Base-by-base conservation (phyloP, 352 stramenopile genomes). In the Globisporangium yorkense region DNA sequence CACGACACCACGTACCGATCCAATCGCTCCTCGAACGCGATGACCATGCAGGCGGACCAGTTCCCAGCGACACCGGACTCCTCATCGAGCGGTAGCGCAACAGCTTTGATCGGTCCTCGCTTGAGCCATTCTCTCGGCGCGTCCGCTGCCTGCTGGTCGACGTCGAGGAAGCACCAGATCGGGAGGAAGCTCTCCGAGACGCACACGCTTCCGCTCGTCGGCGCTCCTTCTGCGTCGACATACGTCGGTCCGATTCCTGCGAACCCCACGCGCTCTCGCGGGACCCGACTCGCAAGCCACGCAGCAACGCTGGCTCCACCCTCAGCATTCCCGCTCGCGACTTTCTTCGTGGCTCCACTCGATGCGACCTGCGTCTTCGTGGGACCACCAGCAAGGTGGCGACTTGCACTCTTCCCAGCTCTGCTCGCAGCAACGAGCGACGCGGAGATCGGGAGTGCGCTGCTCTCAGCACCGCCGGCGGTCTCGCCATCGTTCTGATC, bases 31-130 rank as follows among this genome's bases (percentile, higher is more conserved):
- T 93, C 81, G 65, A 78, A 89, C 0, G 80, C 70, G 6, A 81
- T 93, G 41, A 91, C 80, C 57, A 89, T 84, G 46, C 83, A 93
- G 1, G 65, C 66, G 0, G 85, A 91, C 83, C 85, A 95, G 41
- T 80, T 87, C 2, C 83, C 81, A 48, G 71, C 51, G 0, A 71
- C 48, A 12, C 85, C 80, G 8, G 72, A 82, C 2, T 43, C 40
- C 40, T 88, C 78, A 39, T 91, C 72, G 7, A 94, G 51, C 10
- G 79, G 72, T 15, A 94, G 50, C 8, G 75, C 85, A 3, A 91
- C 66, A 15, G 75, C 85, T 54, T 91, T 89, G 45, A 78, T 72
- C 2, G 73, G 77, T 35, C 66, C 69, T 13, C 37, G 64, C 35
- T 50, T 56, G 8, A 77, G 39, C 27, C 75, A 64, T 5, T 63